Percentiles rank a stretch among this genome's conserved stretches.
phyloP scores from a whole-genome alignment of 257 asterid genomes.

The Rauvolfia tetraphylla region DNA sequence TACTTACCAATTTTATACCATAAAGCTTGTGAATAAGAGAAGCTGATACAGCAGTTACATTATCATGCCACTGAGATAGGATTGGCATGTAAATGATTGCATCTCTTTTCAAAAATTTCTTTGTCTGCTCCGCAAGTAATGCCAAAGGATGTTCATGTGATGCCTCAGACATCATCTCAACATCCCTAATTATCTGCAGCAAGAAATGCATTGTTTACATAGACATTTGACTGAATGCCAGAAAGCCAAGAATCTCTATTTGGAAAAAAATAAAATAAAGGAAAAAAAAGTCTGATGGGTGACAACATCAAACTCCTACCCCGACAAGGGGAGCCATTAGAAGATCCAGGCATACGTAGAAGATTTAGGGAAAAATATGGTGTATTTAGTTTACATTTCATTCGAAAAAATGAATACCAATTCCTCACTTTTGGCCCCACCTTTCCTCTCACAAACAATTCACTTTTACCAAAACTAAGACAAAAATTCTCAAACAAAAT shows the following conservation, averaged over 20 bases:
- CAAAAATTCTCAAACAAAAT: too few species aligned
- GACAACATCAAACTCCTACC: too few species aligned
- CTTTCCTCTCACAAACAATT: too few species aligned
- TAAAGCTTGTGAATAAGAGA: conserved; percentile 90
- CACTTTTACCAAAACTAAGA: too few species aligned
- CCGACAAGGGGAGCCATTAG: too few species aligned
- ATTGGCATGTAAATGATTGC: conserved; percentile 64
- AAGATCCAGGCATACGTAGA: too few species aligned
- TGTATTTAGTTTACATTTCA: too few species aligned
- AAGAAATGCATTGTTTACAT: not conserved
- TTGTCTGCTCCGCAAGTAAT: conserved; percentile 77
- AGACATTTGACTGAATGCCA: not conserved
- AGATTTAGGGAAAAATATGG: too few species aligned
- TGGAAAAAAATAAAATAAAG: not conserved
- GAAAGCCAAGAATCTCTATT: not conserved
- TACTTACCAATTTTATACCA: conserved; percentile 77
- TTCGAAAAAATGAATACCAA: too few species aligned
- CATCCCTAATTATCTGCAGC: conserved; percentile 75
- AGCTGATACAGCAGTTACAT: conserved; percentile 77
- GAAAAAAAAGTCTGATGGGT: too few species aligned
- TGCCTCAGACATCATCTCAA: conserved; percentile 65
- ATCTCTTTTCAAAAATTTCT: conserved; percentile 57
- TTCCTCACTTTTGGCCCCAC: too few species aligned
- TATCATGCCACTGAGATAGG: conserved; percentile 62
- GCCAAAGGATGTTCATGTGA: conserved; percentile 80